Percentiles rank a stretch among this genome's conserved stretches.
Evolutionary conservation across 2,329 filamentous ascomycete genomes (phyloP).

Genomic region (Penicillium psychrosexuale): DNA sequence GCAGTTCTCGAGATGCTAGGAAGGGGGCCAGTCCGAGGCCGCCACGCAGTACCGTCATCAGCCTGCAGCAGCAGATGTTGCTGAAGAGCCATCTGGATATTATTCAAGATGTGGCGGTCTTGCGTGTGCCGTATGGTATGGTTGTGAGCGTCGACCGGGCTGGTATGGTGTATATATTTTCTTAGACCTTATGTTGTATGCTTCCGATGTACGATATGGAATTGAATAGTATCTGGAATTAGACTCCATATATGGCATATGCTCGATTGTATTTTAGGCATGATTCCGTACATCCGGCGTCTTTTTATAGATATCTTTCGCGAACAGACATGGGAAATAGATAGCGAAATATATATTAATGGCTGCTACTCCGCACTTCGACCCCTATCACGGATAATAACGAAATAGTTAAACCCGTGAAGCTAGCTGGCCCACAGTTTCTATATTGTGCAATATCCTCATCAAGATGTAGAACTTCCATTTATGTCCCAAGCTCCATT

Average conservation of each 20-base stretch:
- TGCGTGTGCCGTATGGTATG: constrained; percentile 91
- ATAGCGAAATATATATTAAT: background rate
- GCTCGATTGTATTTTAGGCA: background rate
- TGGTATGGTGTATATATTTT: constrained; percentile 83
- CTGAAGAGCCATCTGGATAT: constrained; percentile 83
- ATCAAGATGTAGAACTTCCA: background rate
- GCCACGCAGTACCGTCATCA: constrained; percentile 78
- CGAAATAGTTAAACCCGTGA: background rate
- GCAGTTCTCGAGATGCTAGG: constrained; percentile 29
- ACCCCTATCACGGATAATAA: background rate
- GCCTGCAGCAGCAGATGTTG: constrained; percentile 79
- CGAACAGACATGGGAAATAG: background rate
- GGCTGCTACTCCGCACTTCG: background rate
- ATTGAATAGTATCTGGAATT: background rate
- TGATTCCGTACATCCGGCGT: background rate
- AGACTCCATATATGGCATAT: background rate
- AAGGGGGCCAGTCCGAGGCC: constrained; percentile 47
- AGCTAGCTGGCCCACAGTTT: background rate
- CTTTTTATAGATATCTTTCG: background rate
- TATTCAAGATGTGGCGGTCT: constrained; percentile 79
- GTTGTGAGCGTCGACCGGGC: constrained; percentile 84
- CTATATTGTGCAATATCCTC: background rate
- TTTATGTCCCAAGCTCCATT: background rate
- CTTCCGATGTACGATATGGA: background rate
- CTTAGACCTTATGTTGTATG: constrained; percentile 28